Evolutionary conservation across 768 basidiomycete species (phyloP).

Genomic region (Peribolospora baueri): DNA sequence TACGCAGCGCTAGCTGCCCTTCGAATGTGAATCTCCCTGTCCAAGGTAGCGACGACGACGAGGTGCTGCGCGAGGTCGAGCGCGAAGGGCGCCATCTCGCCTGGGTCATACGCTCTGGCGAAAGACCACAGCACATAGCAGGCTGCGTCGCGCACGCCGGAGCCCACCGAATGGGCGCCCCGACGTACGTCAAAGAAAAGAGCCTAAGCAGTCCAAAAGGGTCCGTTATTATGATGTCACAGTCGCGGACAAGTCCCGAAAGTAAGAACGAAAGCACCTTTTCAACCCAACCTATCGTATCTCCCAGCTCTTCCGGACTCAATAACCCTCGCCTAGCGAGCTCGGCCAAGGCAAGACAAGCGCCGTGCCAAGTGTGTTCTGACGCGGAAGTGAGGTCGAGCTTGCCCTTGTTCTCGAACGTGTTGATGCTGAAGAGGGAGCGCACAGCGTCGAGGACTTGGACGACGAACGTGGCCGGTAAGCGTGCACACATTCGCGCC

Average conservation of each 20-base stretch:
- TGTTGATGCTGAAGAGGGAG: slow-evolving; percentile 51
- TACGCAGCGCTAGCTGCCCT: slow-evolving; percentile 91
- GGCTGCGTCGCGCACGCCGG: slow-evolving; percentile 81
- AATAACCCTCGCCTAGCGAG: slow-evolving; percentile 54
- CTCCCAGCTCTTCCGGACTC: slow-evolving; percentile 30
- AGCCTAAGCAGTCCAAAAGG: slow-evolving; percentile 29
- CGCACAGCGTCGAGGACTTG: slow-evolving; percentile 67
- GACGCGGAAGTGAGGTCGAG: slow-evolving; percentile 49
- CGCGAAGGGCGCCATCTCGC: slow-evolving; percentile 33
- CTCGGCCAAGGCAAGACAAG: slow-evolving; percentile 75
- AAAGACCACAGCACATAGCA: slow-evolving; percentile 88
- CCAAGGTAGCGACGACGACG: slow-evolving; percentile 58
- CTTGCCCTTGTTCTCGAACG: slow-evolving; percentile 29
- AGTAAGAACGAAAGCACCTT: slow-evolving; percentile 29
- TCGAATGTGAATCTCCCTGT: slow-evolving; percentile 82
- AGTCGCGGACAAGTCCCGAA: neutral
- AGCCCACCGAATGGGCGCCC: slow-evolving; percentile 78
- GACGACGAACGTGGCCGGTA: slow-evolving; percentile 45
- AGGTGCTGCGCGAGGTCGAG: slow-evolving; percentile 41
- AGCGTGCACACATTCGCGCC: slow-evolving; percentile 54
- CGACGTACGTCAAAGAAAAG: slow-evolving; percentile 76
- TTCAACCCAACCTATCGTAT: slow-evolving; percentile 51
- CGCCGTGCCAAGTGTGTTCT: slow-evolving; percentile 84
- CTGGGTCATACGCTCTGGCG: slow-evolving; percentile 37
- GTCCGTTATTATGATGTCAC: neutral